Evolutionary conservation across 805 yeast species (phyloP).

Genomic region (Metschnikowia shivogae): DNA sequence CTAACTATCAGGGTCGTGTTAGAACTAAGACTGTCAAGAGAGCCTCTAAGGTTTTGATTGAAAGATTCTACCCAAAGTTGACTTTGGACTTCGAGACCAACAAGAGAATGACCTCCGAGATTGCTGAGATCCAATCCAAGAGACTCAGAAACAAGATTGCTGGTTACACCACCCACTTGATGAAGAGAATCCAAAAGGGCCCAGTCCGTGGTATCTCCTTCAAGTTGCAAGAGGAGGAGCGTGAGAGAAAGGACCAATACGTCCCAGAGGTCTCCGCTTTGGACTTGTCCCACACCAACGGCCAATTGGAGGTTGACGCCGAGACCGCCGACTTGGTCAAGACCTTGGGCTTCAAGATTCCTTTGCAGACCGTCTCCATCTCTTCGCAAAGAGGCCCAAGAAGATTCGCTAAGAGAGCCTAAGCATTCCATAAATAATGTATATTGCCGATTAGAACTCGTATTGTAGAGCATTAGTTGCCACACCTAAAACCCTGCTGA

Average conservation of each 20-base stretch:
- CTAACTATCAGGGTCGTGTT: slow-evolving; percentile 87
- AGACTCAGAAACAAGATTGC: slow-evolving; percentile 99
- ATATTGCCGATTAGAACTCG: slow-evolving; percentile 14
- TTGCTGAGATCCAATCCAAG: slow-evolving; percentile 98
- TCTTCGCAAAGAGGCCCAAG: slow-evolving; percentile 86
- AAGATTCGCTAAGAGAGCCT: slow-evolving; percentile 90
- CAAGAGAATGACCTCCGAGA: slow-evolving; percentile 98
- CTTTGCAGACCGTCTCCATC: slow-evolving; percentile 79
- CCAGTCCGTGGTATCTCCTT: slow-evolving; percentile 99
- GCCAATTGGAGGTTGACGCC: slow-evolving; percentile 93
- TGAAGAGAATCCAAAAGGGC: slow-evolving; percentile 99
- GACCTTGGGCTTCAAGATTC: slow-evolving; percentile 84
- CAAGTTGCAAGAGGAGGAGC: slow-evolving; percentile 99
- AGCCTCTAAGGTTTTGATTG: slow-evolving; percentile 99
- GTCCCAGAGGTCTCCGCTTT: slow-evolving; percentile 99
- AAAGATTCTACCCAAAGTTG: slow-evolving; percentile 99
- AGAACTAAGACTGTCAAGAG: slow-evolving; percentile 99
- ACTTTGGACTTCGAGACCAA: slow-evolving; percentile 99
- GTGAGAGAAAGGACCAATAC: slow-evolving; percentile 99
- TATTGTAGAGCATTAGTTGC: background rate
- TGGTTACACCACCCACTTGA: slow-evolving; percentile 99
- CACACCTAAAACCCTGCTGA: no score
- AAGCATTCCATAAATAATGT: slow-evolving; percentile 29
- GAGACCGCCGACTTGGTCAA: slow-evolving; percentile 95
- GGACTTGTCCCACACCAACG: slow-evolving; percentile 94